phyloP scores from a whole-genome alignment of 345 rosid species.

The Linum tenue region DNA sequence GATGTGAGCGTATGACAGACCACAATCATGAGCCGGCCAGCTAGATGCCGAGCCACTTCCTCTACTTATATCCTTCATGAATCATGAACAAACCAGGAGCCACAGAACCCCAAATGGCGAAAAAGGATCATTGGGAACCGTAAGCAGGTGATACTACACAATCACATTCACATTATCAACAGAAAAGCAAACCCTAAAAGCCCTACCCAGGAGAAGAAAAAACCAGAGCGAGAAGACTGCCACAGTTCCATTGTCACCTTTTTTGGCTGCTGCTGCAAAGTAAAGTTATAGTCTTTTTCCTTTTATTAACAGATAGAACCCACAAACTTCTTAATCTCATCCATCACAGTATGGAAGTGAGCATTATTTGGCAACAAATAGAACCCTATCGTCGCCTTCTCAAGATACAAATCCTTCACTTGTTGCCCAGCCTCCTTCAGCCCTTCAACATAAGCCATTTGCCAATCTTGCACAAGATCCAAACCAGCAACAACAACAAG shows the following conservation, averaged over 20 bases:
- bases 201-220: not conserved
- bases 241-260: conserved; percentile 24
- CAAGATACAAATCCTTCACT: conserved; percentile 56
- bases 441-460: conserved; percentile 59
- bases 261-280: conserved; percentile 14
- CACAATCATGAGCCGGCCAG: conserved; percentile 17
- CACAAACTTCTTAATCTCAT: conserved; percentile 63
- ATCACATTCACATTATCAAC: conserved; percentile 13
- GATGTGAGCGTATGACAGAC: conserved; percentile 12
- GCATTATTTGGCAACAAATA: conserved; percentile 71
- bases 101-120: conserved; percentile 9
- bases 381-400: conserved; percentile 80
- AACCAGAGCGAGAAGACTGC: conserved; percentile 15
- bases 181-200: conserved; percentile 20
- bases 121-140: conserved; percentile 17
- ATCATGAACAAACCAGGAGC: conserved; percentile 9
- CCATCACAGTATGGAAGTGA: conserved; percentile 70
- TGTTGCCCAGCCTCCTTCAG: conserved; percentile 61
- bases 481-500: conserved; percentile 85
- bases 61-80: conserved; percentile 14
- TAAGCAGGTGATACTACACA: conserved; percentile 25
- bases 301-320: conserved; percentile 20
- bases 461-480: conserved; percentile 84
- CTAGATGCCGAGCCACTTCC: conserved; percentile 31
- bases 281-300: conserved; percentile 22